phyloP scores from a whole-genome alignment of 2,329 filamentous ascomycete species.

The Aspergillus sp. region DNA sequence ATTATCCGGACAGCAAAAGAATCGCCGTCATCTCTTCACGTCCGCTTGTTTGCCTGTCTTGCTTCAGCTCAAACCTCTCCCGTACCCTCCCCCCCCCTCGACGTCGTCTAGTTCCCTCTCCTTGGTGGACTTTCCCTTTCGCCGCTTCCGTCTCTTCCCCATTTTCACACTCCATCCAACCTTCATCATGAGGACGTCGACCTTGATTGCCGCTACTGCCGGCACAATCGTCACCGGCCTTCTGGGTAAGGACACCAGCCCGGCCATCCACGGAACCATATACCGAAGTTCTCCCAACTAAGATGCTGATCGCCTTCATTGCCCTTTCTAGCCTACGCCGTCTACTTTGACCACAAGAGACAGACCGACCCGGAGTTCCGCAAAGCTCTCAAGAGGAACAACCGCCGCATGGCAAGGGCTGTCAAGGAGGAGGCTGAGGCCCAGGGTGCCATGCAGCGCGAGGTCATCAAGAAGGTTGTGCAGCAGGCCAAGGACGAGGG shows the following conservation, averaged over 20 bases:
- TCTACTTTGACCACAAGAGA: slow-evolving; percentile 68
- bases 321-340: slow-evolving; percentile 56
- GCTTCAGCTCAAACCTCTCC: background rate
- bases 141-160: slow-evolving; percentile 7
- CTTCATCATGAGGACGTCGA: slow-evolving; percentile 55
- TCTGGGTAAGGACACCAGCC: slow-evolving; percentile 46
- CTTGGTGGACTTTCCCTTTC: background rate
- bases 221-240: slow-evolving; percentile 61
- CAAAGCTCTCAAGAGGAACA: slow-evolving; percentile 56
- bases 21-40: slow-evolving; percentile 3
- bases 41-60: background rate
- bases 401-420: slow-evolving; percentile 48
- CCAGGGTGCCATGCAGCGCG: slow-evolving; percentile 52
- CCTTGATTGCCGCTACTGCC: slow-evolving; percentile 59
- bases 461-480: slow-evolving; percentile 73
- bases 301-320: slow-evolving; percentile 14
- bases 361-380: slow-evolving; percentile 65
- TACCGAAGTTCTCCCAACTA: slow-evolving; percentile 9
- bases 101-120: background rate
- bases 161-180: slow-evolving; percentile 4
- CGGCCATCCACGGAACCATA: background rate
- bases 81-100: slow-evolving; percentile 1
- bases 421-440: slow-evolving; percentile 52
- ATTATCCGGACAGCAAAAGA: slow-evolving; percentile 27
- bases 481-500: slow-evolving; percentile 85